These are phyloP conservation scores for Erysiphe neolycopersici DNA, from an alignment of 2,329 filamentous ascomycete genomes.

Conservation along the genomic window DNA sequence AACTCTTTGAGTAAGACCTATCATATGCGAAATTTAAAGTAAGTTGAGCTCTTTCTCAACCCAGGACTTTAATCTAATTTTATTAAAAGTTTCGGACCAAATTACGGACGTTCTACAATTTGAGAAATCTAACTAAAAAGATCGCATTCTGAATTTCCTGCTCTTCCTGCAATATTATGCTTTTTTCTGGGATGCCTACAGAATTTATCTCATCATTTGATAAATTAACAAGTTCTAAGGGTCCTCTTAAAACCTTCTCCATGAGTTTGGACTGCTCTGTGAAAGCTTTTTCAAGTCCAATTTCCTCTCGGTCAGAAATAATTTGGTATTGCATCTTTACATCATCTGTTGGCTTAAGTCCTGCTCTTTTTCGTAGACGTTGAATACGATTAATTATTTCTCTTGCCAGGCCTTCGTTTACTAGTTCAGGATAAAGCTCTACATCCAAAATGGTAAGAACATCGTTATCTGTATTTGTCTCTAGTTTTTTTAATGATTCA, in stretches of 20 bases:
- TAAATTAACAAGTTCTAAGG: slow-evolving; percentile 41
- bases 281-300: slow-evolving; percentile 47
- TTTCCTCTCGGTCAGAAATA: slow-evolving; percentile 47
- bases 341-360: slow-evolving; percentile 73
- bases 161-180: slow-evolving; percentile 53
- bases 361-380: slow-evolving; percentile 77
- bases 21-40: too few relatives aligned
- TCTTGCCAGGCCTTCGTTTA: slow-evolving; percentile 65
- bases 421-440: slow-evolving; percentile 58
- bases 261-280: slow-evolving; percentile 38
- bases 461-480: slow-evolving; percentile 71
- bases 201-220: slow-evolving; percentile 30
- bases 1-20: too few relatives aligned
- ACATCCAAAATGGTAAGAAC: slow-evolving; percentile 78
- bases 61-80: too few relatives aligned
- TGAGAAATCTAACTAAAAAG: slow-evolving; percentile 50
- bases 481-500: slow-evolving; percentile 42
- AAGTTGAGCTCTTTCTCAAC: too few relatives aligned
- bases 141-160: slow-evolving; percentile 67
- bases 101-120: slow-evolving; percentile 23
- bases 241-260: slow-evolving; percentile 51
- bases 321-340: slow-evolving; percentile 85
- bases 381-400: slow-evolving; percentile 90
- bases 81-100: too few relatives aligned
- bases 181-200: slow-evolving; percentile 21